A percentile compares a stretch with the other conserved stretches of the same genome.
phyloP scores from a whole-genome alignment of 306 rosid genomes.

The Crotalaria pallida region DNA sequence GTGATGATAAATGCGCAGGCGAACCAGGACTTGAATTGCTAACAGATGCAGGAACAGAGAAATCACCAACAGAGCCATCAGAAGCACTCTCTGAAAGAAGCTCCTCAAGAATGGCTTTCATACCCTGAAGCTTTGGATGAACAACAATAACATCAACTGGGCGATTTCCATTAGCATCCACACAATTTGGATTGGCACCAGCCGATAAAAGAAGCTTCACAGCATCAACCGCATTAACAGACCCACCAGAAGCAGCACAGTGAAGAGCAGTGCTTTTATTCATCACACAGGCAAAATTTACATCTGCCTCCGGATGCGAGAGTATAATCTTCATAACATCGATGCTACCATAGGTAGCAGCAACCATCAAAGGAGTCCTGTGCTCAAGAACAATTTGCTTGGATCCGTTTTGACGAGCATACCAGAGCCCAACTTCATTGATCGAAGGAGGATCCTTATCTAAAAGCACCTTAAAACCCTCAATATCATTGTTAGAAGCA shows the following conservation, averaged over 20 bases:
- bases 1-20: conserved; percentile 33
- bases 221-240: conserved; percentile 42
- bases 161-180: conserved; percentile 55
- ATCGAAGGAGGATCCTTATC: conserved; percentile 41
- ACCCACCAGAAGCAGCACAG: conserved; percentile 86
- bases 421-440: conserved; percentile 65
- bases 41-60: conserved; percentile 34
- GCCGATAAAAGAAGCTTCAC: conserved; percentile 58
- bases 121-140: conserved; percentile 42
- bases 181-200: conserved; percentile 54
- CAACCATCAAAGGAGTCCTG: conserved; percentile 80
- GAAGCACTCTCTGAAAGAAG: conserved; percentile 41
- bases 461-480: conserved; percentile 44
- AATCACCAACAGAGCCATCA: conserved; percentile 36
- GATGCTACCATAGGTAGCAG: conserved; percentile 76
- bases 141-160: conserved; percentile 68
- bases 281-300: conserved; percentile 57
- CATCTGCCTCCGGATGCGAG: conserved; percentile 37
- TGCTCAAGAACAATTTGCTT: conserved; percentile 59
- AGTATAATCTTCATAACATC: conserved; percentile 62
- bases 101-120: conserved; percentile 43
- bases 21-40: conserved; percentile 42
- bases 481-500: conserved; percentile 71
- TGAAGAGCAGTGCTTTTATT: conserved; percentile 81
- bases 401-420: conserved; percentile 52